Conservation (phyloP, 169 alveolate species). For the Plasmodium berghei region DNA sequence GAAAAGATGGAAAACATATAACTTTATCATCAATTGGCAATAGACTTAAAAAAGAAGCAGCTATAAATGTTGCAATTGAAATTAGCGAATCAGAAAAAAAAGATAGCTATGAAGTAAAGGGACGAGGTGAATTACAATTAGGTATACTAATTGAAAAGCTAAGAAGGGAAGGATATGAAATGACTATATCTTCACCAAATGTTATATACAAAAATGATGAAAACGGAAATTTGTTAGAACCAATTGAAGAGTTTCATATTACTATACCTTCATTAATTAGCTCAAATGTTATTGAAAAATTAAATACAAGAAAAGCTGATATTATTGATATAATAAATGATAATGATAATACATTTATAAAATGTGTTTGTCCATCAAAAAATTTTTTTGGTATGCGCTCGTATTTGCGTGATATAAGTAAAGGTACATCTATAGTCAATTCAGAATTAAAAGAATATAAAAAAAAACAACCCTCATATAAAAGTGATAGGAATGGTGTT, state of each 20-base stretch:
- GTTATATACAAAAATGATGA: conserved; percentile 88
- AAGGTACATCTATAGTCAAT: conserved; percentile 90
- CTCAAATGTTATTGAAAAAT: conserved; percentile 87
- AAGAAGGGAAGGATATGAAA: conserved; percentile 97
- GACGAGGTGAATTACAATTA: conserved; percentile 96
- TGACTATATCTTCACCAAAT: conserved; percentile 91
- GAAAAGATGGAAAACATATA: conserved; percentile 90
- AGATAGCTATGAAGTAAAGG: conserved; percentile 87
- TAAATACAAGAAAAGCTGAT: conserved; percentile 87
- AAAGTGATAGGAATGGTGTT: conserved; percentile 87
- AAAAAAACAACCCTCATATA: conserved; percentile 80
- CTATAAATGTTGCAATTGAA: conserved; percentile 92
- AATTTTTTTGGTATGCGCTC: conserved; percentile 87
- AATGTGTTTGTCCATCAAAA: conserved; percentile 77
- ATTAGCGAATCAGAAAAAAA: conserved; percentile 86
- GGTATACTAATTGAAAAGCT: conserved; percentile 95
- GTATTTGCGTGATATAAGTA: conserved; percentile 84
- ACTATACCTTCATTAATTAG: conserved; percentile 87
- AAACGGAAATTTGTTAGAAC: conserved; percentile 88
- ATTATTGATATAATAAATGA: conserved; percentile 74
- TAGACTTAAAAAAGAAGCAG: conserved; percentile 92
- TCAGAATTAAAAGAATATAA: conserved; percentile 88
- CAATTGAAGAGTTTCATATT: conserved; percentile 88
- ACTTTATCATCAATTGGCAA: conserved; percentile 91
- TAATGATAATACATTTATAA: conserved; percentile 70